A percentile compares a stretch with the other conserved stretches of the same genome.
Evolutionary conservation across 2,329 filamentous ascomycete genomes (phyloP).

Genomic region (Pseudonectria foliicola): DNA sequence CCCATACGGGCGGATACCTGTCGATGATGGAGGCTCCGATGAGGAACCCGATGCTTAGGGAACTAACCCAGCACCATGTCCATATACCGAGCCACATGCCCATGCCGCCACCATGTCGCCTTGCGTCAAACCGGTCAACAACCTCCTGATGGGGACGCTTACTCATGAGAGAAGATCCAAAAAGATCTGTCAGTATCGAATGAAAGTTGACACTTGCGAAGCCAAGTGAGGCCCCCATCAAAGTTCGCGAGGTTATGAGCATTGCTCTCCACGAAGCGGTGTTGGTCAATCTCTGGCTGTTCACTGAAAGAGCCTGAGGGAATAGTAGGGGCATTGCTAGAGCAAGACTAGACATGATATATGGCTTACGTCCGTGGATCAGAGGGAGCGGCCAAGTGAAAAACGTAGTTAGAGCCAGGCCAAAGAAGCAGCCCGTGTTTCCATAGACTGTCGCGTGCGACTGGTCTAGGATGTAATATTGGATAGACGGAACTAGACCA

Average conservation of each 20-base stretch:
- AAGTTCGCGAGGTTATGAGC: slow-evolving; percentile 54
- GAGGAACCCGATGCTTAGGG: slow-evolving; percentile 64
- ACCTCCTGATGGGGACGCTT: slow-evolving; percentile 65
- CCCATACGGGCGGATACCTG: slow-evolving; percentile 58
- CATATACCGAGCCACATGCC: slow-evolving; percentile 74
- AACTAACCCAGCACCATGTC: slow-evolving; percentile 71
- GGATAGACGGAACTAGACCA: slow-evolving; percentile 70
- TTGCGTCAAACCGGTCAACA: slow-evolving; percentile 59
- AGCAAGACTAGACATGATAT: slow-evolving; percentile 61
- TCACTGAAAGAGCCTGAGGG: slow-evolving; percentile 64
- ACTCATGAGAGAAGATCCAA: slow-evolving; percentile 69
- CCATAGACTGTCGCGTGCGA: slow-evolving; percentile 62
- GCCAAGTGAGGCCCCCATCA: slow-evolving; percentile 63
- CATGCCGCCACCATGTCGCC: slow-evolving; percentile 69
- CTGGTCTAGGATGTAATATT: slow-evolving; percentile 67
- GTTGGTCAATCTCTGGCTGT: slow-evolving; percentile 47
- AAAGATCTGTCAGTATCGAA: slow-evolving; percentile 64
- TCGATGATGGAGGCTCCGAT: slow-evolving; percentile 65
- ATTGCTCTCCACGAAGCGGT: slow-evolving; percentile 49
- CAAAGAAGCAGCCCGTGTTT: slow-evolving; percentile 66
- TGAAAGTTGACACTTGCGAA: slow-evolving; percentile 75
- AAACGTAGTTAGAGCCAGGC: slow-evolving; percentile 62
- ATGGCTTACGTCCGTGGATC: slow-evolving; percentile 70
- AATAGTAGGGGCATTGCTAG: slow-evolving; percentile 67
- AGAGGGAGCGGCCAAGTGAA: slow-evolving; percentile 68